Conservation (phyloP, 1,139 yeast species). For the Pneumocystis murina region DNA sequence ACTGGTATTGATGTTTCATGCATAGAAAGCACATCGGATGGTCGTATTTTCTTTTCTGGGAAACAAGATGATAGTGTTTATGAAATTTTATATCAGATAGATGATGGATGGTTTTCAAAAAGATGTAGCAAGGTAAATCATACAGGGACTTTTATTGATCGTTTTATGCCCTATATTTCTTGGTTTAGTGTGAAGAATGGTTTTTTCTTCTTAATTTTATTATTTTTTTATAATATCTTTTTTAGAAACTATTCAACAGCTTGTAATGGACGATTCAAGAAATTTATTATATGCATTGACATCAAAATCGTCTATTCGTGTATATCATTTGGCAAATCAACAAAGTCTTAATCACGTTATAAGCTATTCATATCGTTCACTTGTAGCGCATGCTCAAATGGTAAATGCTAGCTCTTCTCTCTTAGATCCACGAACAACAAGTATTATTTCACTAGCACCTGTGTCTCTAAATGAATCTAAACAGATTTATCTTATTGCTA, state of each 20-base stretch:
- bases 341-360: constrained; percentile 27
- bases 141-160: constrained; percentile 18
- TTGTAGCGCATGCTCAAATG: constrained; percentile 25
- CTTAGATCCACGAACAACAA: constrained; percentile 17
- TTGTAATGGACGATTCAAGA: constrained; percentile 64
- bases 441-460: constrained; percentile 46
- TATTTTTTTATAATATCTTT: constrained; percentile 1
- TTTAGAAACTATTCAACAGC: constrained; percentile 47
- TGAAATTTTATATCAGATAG: constrained; percentile 75
- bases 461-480: constrained; percentile 51
- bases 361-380: constrained; percentile 22
- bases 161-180: constrained; percentile 13
- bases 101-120: constrained; percentile 77
- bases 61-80: constrained; percentile 70
- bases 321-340: constrained; percentile 40
- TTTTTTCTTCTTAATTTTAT: constrained; percentile 3
- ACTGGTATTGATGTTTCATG: constrained; percentile 64
- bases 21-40: constrained; percentile 48
- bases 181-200: constrained; percentile 7
- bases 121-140: constrained; percentile 67
- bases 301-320: constrained; percentile 66
- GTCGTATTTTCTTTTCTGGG: constrained; percentile 76
- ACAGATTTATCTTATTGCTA: constrained; percentile 62
- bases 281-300: constrained; percentile 69
- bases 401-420: constrained; percentile 24